Evolutionary conservation across 2,329 filamentous ascomycete species (phyloP), one percentile per base, ranked within the genome.

Genomic region (Nemania serpens): DNA sequence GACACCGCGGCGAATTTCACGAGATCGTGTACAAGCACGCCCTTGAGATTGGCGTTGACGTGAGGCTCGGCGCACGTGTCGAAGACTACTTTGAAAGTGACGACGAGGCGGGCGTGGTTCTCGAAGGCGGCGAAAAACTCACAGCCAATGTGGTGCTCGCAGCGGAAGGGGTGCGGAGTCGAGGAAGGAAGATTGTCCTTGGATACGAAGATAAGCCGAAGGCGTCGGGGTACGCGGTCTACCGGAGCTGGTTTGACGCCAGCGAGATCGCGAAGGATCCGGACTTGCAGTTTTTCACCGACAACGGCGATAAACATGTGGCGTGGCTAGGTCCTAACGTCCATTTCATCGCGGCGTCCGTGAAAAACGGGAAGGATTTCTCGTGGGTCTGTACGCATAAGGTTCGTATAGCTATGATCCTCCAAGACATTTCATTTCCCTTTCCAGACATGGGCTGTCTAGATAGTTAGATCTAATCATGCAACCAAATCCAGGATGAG

Each of bases 341-440:
- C 2, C 80, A 82, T 64, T 82, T 82, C 66, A 77, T 84, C 37
- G 79, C 79, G 6, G 82, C 81, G 2, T 79, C 79, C 0, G 78
- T 84, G 59, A 84, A 84, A 69, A 75, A 77, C 37, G 81, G 81
- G 9, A 76, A 77, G 49, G 81, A 84, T 61, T 80, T 84, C 63
- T 80, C 76, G 55, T 84, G 82, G 82, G 82, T 84, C 5, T 80
- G 81, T 54, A 84, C 83, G 33, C 80, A 82, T 65, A 78, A 76
- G 61, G 77, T 78, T 61, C 58, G 68, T 66, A 29, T 47, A 11
- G 11, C 42, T 43, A 18, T 48, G 3, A 18, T 20, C 13, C 20
- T 33, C 15, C 10, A 6, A 13, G 5, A 15, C 33, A 10, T 5
- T 46, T 1, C 9, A 11, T 46, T 7, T 46, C 11, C 4, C 15